phyloP scores from a whole-genome alignment of 2,329 filamentous ascomycete species.

The Furcasterigmium sp. region DNA sequence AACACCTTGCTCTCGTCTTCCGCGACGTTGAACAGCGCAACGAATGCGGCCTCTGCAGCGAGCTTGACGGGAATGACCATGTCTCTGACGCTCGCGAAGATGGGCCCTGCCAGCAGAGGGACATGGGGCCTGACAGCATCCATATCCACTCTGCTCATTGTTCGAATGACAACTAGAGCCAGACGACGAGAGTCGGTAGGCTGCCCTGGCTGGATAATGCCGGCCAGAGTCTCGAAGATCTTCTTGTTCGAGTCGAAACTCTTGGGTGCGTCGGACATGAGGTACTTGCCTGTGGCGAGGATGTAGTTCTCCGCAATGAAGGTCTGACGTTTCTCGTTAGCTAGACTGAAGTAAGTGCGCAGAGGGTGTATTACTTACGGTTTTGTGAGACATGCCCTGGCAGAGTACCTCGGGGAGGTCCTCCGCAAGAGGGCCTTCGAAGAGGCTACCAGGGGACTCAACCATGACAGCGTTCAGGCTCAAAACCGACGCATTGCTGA shows the following conservation, averaged over 20 bases:
- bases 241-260: slow-evolving; percentile 72
- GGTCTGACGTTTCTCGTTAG: slow-evolving; percentile 41
- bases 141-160: slow-evolving; percentile 71
- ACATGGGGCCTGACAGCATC: slow-evolving; percentile 81
- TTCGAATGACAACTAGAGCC: slow-evolving; percentile 81
- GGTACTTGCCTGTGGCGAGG: slow-evolving; percentile 84
- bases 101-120: slow-evolving; percentile 68
- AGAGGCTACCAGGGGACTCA: slow-evolving; percentile 69
- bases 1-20: slow-evolving; percentile 83
- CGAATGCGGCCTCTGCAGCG: slow-evolving; percentile 88
- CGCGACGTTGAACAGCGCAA: slow-evolving; percentile 84
- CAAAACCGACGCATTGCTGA: slow-evolving; percentile 74
- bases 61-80: slow-evolving; percentile 92
- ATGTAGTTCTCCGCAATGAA: slow-evolving; percentile 85
- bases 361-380: slow-evolving; percentile 46
- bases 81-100: slow-evolving; percentile 89
- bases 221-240: slow-evolving; percentile 73
- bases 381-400: slow-evolving; percentile 72
- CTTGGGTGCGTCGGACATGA: slow-evolving; percentile 65
- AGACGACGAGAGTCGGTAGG: slow-evolving; percentile 81
- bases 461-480: slow-evolving; percentile 84
- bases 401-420: slow-evolving; percentile 74
- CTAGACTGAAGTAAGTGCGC: not conserved
- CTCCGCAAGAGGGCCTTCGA: slow-evolving; percentile 59
- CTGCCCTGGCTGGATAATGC: slow-evolving; percentile 70